A percentile compares a stretch with the other conserved stretches of the same genome.
Conservation (phyloP, 768 basidiomycete genomes). For the Podaxis carcinomalis region DNA sequence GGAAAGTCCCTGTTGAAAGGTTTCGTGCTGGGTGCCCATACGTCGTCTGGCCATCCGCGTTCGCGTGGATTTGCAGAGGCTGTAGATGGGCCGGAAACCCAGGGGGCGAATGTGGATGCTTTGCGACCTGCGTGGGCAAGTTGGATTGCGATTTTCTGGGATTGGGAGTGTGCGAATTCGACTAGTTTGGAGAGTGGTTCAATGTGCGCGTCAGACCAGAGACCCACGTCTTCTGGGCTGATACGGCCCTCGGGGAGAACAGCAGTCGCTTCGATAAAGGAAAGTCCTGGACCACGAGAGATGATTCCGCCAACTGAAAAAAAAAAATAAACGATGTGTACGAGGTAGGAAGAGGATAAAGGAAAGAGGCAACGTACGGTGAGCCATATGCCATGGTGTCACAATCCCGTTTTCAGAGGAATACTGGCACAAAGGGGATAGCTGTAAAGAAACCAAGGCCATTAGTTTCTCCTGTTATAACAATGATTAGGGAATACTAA, state of each 20-base stretch:
- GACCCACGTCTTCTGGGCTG: conserved; percentile 57
- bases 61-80: conserved; percentile 28
- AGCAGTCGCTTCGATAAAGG: conserved; percentile 64
- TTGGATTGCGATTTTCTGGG: conserved; percentile 69
- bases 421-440: conserved; percentile 61
- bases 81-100: conserved; percentile 31
- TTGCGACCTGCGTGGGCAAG: conserved; percentile 79
- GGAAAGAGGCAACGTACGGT: conserved; percentile 44
- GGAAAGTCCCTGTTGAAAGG: conserved; percentile 40
- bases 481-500: conserved; percentile 22
- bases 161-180: conserved; percentile 70
- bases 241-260: conserved; percentile 62
- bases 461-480: not conserved
- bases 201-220: conserved; percentile 62
- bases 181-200: conserved; percentile 40
- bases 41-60: conserved; percentile 51
- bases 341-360: conserved; percentile 11
- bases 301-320: conserved; percentile 47
- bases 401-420: conserved; percentile 49
- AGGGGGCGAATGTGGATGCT: conserved; percentile 59
- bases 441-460: conserved; percentile 16
- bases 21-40: conserved; percentile 54
- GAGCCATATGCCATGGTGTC: conserved; percentile 55
- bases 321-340: not conserved
- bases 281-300: conserved; percentile 49